These are phyloP conservation scores for Trypanosoma caninum DNA, from an alignment of 208 protist species.

Conservation along the genomic window DNA sequence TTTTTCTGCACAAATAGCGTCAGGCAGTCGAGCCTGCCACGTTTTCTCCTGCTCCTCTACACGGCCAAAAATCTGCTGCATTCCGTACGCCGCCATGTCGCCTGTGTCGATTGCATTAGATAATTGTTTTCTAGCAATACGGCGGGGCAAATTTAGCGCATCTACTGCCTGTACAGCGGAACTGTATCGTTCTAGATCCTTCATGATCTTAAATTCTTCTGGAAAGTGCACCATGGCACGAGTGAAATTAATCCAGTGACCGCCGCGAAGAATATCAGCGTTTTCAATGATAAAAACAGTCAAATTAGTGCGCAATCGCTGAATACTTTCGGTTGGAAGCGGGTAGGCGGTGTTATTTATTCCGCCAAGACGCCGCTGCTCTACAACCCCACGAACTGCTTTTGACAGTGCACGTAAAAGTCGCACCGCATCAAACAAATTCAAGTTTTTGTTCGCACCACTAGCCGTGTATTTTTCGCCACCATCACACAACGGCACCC, in stretches of 20 bases:
- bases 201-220: conserved; percentile 29
- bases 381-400: conserved; percentile 48
- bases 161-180: conserved; percentile 20
- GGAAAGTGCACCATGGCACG: conserved; percentile 81
- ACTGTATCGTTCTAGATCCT: conserved; percentile 8
- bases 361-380: conserved; percentile 25
- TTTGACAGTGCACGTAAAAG: conserved; percentile 76
- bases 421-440: conserved; percentile 77
- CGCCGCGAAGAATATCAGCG: conserved; percentile 57
- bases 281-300: conserved; percentile 68
- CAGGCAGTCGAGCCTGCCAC: not conserved
- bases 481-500: conserved; percentile 22
- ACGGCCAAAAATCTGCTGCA: conserved; percentile 24
- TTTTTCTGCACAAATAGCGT: not conserved
- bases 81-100: conserved; percentile 27
- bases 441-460: conserved; percentile 31
- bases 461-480: conserved; percentile 8
- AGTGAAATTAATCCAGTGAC: conserved; percentile 77
- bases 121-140: not conserved
- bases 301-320: conserved; percentile 54
- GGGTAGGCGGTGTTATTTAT: not conserved
- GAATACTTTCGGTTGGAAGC: conserved; percentile 53
- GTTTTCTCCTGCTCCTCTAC: conserved; percentile 14
- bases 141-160: not conserved
- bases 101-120: conserved; percentile 7